These are phyloP conservation scores for Suillus lakei DNA, from an alignment of 768 basidiomycete species.

Conservation along the genomic window DNA sequence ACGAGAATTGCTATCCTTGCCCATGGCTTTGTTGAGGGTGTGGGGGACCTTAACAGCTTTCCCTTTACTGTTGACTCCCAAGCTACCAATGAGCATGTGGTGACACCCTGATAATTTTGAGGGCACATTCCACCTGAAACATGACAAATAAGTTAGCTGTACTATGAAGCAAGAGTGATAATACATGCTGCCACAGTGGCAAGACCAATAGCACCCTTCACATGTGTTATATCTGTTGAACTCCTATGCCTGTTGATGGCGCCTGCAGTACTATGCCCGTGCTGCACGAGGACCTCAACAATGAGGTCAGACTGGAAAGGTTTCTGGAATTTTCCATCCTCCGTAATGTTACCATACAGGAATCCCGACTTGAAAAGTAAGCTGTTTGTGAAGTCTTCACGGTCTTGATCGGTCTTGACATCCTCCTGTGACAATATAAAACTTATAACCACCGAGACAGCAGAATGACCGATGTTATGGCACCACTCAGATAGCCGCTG, in stretches of 20 bases:
- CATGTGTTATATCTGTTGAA: too few species aligned
- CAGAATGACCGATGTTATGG: conserved; percentile 7
- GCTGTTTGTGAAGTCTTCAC: background rate
- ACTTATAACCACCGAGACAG: conserved; percentile 8
- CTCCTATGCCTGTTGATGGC: background rate
- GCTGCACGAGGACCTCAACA: conserved; percentile 9
- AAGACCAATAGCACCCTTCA: conserved; percentile 8
- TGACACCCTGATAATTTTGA: conserved; percentile 6
- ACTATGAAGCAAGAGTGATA: background rate
- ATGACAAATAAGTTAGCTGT: background rate
- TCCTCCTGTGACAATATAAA: background rate
- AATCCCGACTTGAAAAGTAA: conserved; percentile 1
- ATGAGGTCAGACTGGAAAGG: conserved; percentile 8
- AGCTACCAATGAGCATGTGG: background rate
- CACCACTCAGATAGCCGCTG: conserved; percentile 15
- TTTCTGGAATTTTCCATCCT: conserved; percentile 3
- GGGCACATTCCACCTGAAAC: conserved; percentile 11
- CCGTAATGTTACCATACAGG: too few species aligned
- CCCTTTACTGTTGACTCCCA: too few species aligned
- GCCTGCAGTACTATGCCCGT: background rate
- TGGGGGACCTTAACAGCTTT: too few species aligned
- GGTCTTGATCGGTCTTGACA: background rate
- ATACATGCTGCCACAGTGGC: conserved; percentile 6
- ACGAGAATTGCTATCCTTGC: too few species aligned
- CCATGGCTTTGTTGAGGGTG: too few species aligned